A percentile compares a stretch with the other conserved stretches of the same genome.
Evolutionary conservation across 2,329 filamentous ascomycete species (phyloP).

Genomic region (Fusarium brevicatenulatum): DNA sequence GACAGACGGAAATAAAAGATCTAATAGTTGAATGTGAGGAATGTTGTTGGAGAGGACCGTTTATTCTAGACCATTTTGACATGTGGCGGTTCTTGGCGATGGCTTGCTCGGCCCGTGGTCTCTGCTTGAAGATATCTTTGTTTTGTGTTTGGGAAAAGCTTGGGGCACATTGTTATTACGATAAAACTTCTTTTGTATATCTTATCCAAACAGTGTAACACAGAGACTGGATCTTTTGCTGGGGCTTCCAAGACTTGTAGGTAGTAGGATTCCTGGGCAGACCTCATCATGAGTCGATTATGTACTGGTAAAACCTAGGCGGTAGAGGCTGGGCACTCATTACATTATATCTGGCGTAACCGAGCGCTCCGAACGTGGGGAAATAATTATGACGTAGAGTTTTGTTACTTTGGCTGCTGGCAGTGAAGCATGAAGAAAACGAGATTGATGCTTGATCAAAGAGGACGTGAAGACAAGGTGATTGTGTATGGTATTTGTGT

Average conservation of each 20-base stretch:
- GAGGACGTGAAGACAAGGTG: background rate
- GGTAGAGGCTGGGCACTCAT: background rate
- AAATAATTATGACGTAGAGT: conserved; percentile 1
- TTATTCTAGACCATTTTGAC: background rate
- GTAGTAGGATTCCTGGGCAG: conserved; percentile 3
- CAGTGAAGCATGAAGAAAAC: background rate
- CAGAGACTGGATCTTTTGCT: background rate
- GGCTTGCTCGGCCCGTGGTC: background rate
- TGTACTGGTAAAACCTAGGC: background rate
- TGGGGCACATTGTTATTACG: background rate
- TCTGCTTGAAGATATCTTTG: background rate
- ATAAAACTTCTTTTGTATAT: background rate
- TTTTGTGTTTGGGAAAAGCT: background rate
- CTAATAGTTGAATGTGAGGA: background rate
- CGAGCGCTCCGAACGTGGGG: conserved; percentile 7
- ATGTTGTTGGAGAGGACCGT: background rate
- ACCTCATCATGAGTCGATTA: conserved; percentile 15
- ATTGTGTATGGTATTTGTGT: background rate
- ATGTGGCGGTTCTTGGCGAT: background rate
- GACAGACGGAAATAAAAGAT: background rate
- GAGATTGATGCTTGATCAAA: background rate
- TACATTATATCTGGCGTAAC: background rate
- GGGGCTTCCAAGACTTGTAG: background rate
- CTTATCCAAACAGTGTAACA: background rate
- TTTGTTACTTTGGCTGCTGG: background rate